Evolutionary conservation across 305 asterid species (phyloP).

Genomic region (Rubia peregrina): DNA sequence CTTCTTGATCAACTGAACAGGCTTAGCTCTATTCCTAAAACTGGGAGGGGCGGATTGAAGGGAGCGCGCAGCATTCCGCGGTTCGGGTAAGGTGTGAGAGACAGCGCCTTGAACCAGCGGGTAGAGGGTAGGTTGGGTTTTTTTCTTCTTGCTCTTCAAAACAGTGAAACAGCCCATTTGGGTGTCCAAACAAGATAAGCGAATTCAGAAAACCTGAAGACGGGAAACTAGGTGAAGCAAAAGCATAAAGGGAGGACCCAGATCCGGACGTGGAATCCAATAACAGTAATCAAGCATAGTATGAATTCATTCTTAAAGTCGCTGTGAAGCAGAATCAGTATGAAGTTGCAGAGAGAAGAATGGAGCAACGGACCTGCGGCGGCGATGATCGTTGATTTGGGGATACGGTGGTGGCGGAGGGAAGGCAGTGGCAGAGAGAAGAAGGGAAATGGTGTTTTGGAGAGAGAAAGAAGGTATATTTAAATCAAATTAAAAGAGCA

Average conservation of each 20-base stretch:
- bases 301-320: no score
- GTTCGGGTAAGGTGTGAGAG: slow-evolving; percentile 77
- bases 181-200: slow-evolving; percentile 26
- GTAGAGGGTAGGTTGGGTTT: slow-evolving; percentile 38
- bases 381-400: neutral
- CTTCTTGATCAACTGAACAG: slow-evolving; percentile 37
- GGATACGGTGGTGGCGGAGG: neutral
- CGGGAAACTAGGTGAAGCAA: neutral
- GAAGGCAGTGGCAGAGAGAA: slow-evolving; percentile 2
- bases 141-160: slow-evolving; percentile 69
- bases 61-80: slow-evolving; percentile 49
- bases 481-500: no score
- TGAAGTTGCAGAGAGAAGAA: neutral
- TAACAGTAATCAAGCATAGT: no score
- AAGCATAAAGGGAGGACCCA: neutral
- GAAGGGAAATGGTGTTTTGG: neutral
- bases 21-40: slow-evolving; percentile 67
- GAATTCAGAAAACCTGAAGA: neutral
- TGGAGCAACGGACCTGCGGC: slow-evolving; percentile 34
- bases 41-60: slow-evolving; percentile 96
- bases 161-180: slow-evolving; percentile 86
- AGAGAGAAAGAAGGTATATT: no score
- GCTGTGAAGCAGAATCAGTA: neutral
- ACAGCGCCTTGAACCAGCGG: slow-evolving; percentile 38
- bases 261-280: no score